phyloP scores from a whole-genome alignment of 169 alveolate species.

The Babesia bovis region DNA sequence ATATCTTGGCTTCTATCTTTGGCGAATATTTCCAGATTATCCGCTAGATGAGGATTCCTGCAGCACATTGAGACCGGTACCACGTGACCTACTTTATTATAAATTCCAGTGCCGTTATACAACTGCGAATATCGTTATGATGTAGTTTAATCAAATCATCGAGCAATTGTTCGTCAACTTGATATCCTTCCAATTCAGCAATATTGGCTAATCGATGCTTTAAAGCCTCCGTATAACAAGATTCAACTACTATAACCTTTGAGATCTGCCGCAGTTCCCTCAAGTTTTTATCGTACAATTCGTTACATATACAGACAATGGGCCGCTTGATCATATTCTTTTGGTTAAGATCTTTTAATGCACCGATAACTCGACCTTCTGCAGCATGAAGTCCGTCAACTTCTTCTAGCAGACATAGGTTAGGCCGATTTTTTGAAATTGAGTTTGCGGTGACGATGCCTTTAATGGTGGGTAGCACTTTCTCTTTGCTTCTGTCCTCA shows the following conservation, averaged over 20 bases:
- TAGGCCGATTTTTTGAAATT: constrained; percentile 67
- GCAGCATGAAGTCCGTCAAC: constrained; percentile 94
- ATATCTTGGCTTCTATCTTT: constrained; percentile 62
- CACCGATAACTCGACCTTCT: constrained; percentile 74
- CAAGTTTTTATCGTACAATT: constrained; percentile 76
- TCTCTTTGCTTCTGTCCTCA: constrained; percentile 90
- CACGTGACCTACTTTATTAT: constrained; percentile 25
- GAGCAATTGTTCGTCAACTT: constrained; percentile 58
- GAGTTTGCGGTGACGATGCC: constrained; percentile 74
- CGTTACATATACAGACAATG: constrained; percentile 95
- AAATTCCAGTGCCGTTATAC: constrained; percentile 49
- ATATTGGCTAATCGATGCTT: constrained; percentile 64
- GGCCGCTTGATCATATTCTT: constrained; percentile 82
- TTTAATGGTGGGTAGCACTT: constrained; percentile 68
- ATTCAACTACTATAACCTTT: constrained; percentile 69
- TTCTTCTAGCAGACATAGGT: constrained; percentile 91
- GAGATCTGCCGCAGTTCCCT: constrained; percentile 76
- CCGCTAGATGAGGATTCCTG: constrained; percentile 11
- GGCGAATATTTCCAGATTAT: constrained; percentile 14
- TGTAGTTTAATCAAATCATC: constrained; percentile 67
- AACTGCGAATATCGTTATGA: constrained; percentile 70
- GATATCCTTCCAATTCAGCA: constrained; percentile 64
- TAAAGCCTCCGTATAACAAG: constrained; percentile 64
- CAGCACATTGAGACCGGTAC: background rate
- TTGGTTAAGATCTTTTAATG: constrained; percentile 39